Base-by-base conservation (phyloP, 2,329 filamentous ascomycete species). In the Colletotrichum sp. region DNA sequence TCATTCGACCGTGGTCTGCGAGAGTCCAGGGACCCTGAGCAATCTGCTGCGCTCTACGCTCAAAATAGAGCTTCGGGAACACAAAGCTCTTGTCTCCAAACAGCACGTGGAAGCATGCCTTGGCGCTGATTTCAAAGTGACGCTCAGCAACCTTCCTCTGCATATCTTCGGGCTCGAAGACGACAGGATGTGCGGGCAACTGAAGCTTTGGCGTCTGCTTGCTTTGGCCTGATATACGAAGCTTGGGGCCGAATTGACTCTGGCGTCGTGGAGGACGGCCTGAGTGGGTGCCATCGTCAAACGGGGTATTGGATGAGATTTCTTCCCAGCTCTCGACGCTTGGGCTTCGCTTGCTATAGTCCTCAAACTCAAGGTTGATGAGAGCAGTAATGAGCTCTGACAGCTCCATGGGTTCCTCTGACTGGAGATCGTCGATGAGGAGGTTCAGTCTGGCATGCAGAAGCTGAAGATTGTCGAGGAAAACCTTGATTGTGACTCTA, bases 71-170 rank as follows among this genome's bases (percentile, higher is more conserved):
- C 81, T 96, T 93, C 80, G 97, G 95, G 85, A 98, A 99, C 52
- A 99, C 93, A 38, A 96, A 95, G 82, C 95, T 98, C 86, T 96
- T 98, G 84, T 99, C 97, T 48, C 97, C 97, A 84, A 99, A 99
- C 67, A 99, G 90, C 18, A 99, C 95, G 82, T 99, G 96, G 84
- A 99, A 99, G 74, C 98, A 92, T 0, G 95, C 95, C 84, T 99
- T 99, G 63, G 97, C 94, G 77, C 95, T 98, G 76, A 99, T 93
- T 79, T 98, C 94, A 83, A 98, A 98, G 78, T 95, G 91, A 77
- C 94, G 92, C 83, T 98, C 95, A 1, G 94, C 92, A 9, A 93
- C 93, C 78, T 94, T 90, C 78, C 91, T 89, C 68, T 93, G 92
- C 91, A 98, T 96, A 69, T 93, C 95, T 77, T 94, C 91, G 2